Percentiles rank a stretch among this genome's conserved stretches.
Evolutionary conservation across 2,329 filamentous ascomycete species (phyloP).

Genomic region (Mariannaea elegans): DNA sequence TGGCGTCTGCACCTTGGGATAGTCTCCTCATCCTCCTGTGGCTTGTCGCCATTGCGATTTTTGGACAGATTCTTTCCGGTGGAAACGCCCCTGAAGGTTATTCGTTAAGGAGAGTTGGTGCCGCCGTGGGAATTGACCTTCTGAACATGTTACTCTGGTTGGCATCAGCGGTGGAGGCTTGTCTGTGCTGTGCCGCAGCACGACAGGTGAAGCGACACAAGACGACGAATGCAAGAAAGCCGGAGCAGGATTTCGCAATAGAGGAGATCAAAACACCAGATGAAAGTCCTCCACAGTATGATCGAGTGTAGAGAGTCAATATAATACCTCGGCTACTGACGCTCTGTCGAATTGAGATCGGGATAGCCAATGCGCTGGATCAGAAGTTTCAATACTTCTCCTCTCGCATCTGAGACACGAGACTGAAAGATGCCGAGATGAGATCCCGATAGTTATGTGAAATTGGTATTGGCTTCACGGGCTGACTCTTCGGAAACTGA

Average conservation of each 20-base stretch:
- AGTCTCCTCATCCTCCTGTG: constrained; percentile 18
- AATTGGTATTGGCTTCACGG: no score
- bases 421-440: not conserved
- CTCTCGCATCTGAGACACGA: not conserved
- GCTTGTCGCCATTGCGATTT: constrained; percentile 22
- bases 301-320: not conserved
- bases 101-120: not conserved
- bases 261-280: not conserved
- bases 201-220: not conserved
- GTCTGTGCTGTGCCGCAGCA: constrained; percentile 15
- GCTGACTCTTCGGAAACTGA: no score
- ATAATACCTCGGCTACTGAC: not conserved
- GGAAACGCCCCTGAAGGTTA: not conserved
- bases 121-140: constrained; percentile 15
- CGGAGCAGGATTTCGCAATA: not conserved
- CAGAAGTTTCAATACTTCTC: not conserved
- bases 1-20: constrained; percentile 13
- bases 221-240: not conserved
- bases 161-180: constrained; percentile 17
- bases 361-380: not conserved
- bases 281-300: constrained; percentile 16
- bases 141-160: constrained; percentile 23
- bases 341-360: not conserved
- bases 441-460: not conserved
- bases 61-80: constrained; percentile 13